Evolutionary conservation across 2,329 filamentous ascomycete species (phyloP).

Genomic region (Amauroascus verrucosus): DNA sequence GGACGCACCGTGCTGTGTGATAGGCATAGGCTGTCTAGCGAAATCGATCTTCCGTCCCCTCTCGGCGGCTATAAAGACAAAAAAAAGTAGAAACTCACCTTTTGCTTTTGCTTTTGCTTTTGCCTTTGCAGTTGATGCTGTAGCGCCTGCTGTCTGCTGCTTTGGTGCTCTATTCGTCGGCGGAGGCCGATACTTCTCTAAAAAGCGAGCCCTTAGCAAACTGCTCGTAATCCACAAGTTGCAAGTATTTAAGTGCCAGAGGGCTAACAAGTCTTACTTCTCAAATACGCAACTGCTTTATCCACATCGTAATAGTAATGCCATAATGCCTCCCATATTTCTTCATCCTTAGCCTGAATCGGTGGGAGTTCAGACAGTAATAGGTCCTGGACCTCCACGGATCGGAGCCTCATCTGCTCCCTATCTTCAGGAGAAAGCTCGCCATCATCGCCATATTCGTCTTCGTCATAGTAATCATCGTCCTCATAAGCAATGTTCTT

Average conservation of each 20-base stretch:
- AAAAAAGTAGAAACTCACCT: conserved; percentile 12
- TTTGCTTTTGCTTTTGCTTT: conserved; percentile 6
- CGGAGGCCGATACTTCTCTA: conserved; percentile 11
- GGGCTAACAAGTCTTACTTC: conserved; percentile 41
- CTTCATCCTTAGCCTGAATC: conserved; percentile 52
- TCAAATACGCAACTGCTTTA: conserved; percentile 72
- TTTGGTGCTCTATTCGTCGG: conserved; percentile 4
- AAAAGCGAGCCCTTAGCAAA: conserved; percentile 7
- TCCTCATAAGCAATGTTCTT: conserved; percentile 37
- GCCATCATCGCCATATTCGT: conserved; percentile 19
- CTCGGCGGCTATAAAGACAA: background rate
- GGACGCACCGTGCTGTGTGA: conserved; percentile 7
- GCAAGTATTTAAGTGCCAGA: background rate
- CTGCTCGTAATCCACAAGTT: background rate
- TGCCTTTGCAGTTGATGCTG: background rate
- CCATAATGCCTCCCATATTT: conserved; percentile 87
- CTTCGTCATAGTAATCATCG: conserved; percentile 33
- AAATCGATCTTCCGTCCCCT: background rate
- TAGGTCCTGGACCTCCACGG: conserved; percentile 53
- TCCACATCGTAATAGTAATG: conserved; percentile 91
- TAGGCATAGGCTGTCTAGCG: background rate
- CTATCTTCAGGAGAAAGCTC: conserved; percentile 36
- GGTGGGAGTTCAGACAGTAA: conserved; percentile 52
- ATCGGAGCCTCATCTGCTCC: conserved; percentile 55
- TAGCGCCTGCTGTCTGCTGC: background rate